Evolutionary conservation across 805 yeast species (phyloP), one percentile per base, ranked within the genome.

Genomic region (Wickerhamomyces hampshirensis): DNA sequence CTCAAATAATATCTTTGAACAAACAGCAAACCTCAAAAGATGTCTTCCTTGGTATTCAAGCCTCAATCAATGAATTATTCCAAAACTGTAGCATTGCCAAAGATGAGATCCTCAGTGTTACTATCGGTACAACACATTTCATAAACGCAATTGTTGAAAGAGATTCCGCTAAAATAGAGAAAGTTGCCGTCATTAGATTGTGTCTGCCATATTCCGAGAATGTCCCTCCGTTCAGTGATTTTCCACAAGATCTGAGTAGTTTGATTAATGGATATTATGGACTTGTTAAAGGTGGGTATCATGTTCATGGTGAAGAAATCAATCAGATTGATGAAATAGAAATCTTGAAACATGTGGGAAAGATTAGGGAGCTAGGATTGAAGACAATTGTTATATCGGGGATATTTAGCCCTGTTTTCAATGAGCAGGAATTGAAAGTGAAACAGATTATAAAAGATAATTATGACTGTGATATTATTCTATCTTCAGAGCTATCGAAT

Each of bases 111-210:
- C 48, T 54, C 5, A 54, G 71, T 1, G 69, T 69, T n/a, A 68
- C 73, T 2, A 69, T 71, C 42, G 75, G 76, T 12, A 71, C 75
- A 4, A 71, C 75, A 1, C 75, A 70, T 42, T 70, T 70, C 51
- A 68, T 70, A 47, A 70, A 70, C 51, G 73, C 75, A 12, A 71
- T 70, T 17, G 59, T 71, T 16, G 75, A 70, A 45, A 63, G 63
- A 38, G 74, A 69, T 45, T 42, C 50, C 18, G 62, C 66, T 5
- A 49, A 70, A 31, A 47, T 69, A 32, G 71, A 66, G 14, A 55
- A 47, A 33, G 73, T 69, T 12, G 75, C 73, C 0, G 72, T 69
- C 4, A 36, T 70, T n/a, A 50, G 76, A 44, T 40, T 71, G 10
- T 63, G 67, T 44, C 69, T 72, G 5, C 70, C 69, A 3, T 69